Conservation (phyloP, 2,329 filamentous ascomycete species). For the Triangularia setosa region DNA sequence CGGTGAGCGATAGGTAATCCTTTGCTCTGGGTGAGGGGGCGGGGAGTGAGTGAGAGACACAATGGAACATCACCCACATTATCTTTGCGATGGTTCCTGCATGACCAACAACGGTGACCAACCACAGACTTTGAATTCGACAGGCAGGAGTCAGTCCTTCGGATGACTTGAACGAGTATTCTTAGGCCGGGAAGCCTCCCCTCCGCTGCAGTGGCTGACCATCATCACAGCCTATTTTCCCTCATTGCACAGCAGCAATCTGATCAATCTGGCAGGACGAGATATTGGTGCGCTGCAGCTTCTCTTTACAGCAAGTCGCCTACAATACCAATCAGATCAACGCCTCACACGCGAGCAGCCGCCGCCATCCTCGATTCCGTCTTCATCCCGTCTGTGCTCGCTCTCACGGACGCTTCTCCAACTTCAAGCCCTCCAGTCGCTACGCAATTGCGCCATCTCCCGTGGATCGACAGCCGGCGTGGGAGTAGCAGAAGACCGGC, state of each 20-base stretch:
- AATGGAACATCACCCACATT: conserved; percentile 8
- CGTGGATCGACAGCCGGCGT: conserved; percentile 1
- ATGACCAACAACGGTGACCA: conserved; percentile 13
- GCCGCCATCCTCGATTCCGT: neutral
- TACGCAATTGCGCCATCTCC: conserved; percentile 8
- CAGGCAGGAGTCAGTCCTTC: neutral
- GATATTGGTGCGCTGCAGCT: neutral
- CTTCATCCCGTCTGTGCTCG: neutral
- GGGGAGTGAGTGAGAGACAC: neutral
- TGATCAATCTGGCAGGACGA: neutral
- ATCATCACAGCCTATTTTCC: neutral
- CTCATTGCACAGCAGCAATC: conserved; percentile 1
- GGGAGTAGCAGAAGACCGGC: neutral
- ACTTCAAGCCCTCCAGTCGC: neutral
- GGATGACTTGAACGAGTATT: neutral
- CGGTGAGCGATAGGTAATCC: neutral
- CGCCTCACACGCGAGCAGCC: conserved; percentile 12
- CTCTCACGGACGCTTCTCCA: neutral
- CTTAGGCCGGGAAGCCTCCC: conserved; percentile 2
- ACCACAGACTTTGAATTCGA: conserved; percentile 9
- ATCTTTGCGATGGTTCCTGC: conserved; percentile 14
- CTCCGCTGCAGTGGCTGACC: conserved; percentile 2
- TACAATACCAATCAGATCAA: conserved; percentile 12
- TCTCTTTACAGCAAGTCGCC: conserved; percentile 11
- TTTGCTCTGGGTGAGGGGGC: neutral